Percentiles rank a stretch among this genome's conserved stretches.
Evolutionary conservation across 768 basidiomycete species (phyloP).

Genomic region (Phanerochaete sordida): DNA sequence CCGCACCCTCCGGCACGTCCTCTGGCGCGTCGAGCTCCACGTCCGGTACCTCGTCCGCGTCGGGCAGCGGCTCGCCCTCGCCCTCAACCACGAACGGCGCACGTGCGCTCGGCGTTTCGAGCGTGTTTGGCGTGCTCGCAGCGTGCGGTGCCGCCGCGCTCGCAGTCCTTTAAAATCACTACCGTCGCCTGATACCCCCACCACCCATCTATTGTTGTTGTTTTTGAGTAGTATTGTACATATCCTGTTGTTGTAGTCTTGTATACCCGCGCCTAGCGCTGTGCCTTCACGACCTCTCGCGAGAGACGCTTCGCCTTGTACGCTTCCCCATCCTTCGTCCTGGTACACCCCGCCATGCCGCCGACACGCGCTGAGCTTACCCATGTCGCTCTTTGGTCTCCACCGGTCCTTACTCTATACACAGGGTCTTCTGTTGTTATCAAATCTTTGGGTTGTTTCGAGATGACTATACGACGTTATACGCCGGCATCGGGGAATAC

Average conservation of each 20-base stretch:
- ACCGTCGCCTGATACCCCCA: not conserved
- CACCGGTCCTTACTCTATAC: not conserved
- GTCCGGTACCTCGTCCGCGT: not conserved
- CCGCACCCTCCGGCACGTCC: slow-evolving; percentile 11
- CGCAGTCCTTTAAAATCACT: slow-evolving; percentile 12
- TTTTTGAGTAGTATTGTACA: not conserved
- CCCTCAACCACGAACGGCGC: slow-evolving; percentile 6
- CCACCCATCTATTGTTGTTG: not conserved
- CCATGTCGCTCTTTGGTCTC: not conserved
- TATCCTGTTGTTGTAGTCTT: not conserved
- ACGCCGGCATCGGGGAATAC: no score
- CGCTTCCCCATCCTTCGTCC: not conserved
- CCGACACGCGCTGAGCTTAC: not conserved
- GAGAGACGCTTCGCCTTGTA: not conserved
- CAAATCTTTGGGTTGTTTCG: no score
- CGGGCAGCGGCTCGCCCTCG: slow-evolving; percentile 1
- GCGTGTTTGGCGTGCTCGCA: slow-evolving; percentile 17
- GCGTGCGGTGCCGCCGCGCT: slow-evolving; percentile 22
- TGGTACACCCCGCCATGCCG: not conserved
- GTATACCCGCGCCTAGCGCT: not conserved
- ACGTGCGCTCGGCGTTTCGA: slow-evolving; percentile 5
- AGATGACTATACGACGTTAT: no score
- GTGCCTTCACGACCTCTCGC: not conserved
- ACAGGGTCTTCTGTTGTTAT: no score
- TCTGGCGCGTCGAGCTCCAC: not conserved